Evolutionary conservation across 2,329 filamentous ascomycete species (phyloP).

Genomic region (Emmonsia crescens): DNA sequence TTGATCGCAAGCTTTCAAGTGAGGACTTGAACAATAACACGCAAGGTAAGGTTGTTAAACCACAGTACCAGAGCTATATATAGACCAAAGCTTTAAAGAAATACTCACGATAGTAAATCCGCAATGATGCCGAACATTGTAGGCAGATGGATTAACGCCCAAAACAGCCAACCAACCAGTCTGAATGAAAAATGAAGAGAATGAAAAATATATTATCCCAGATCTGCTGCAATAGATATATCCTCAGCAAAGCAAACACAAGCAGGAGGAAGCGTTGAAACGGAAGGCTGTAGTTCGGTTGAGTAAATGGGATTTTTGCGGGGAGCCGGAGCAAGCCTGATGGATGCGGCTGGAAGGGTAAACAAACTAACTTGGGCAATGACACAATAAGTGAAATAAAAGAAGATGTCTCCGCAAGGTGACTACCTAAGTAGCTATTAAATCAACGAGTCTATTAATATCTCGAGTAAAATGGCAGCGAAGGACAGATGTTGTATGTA

Average conservation of each 20-base stretch:
- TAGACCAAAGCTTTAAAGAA: not conserved
- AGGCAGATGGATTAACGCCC: not conserved
- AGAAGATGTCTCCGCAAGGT: too few species aligned
- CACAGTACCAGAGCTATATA: not conserved
- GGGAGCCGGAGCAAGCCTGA: not conserved
- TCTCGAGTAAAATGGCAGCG: not conserved
- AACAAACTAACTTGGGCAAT: not conserved
- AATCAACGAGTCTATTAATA: not conserved
- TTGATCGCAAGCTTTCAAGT: constrained; percentile 9
- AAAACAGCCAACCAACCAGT: not conserved
- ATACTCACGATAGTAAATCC: constrained; percentile 63
- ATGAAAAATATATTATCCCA: not conserved
- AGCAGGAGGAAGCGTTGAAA: not conserved
- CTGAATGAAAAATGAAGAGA: not conserved
- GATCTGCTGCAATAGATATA: not conserved
- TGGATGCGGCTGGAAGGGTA: not conserved
- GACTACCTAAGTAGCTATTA: not conserved
- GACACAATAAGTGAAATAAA: not conserved
- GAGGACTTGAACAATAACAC: not conserved
- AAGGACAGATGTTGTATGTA: not conserved
- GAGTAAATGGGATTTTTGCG: too few species aligned
- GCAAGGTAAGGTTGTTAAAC: not conserved
- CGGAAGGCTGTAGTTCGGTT: not conserved
- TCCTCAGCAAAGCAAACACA: too few species aligned
- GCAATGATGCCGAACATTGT: constrained; percentile 69